phyloP scores from a whole-genome alignment of 345 rosid genomes.

The Heritiera littoralis region DNA sequence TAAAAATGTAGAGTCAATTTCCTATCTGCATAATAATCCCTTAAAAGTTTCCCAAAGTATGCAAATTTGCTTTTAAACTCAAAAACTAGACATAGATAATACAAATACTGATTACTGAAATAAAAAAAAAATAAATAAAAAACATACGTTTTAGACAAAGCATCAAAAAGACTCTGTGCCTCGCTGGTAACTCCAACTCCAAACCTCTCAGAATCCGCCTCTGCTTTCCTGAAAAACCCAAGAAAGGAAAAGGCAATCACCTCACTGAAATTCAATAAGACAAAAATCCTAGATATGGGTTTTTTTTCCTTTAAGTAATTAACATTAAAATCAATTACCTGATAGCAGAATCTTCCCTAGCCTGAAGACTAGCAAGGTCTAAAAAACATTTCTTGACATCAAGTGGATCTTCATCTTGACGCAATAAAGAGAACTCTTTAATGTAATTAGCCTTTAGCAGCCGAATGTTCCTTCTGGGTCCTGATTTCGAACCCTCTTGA shows the following conservation, averaged over 20 bases:
- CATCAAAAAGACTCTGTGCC: slow-evolving; percentile 86
- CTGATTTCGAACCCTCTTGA: slow-evolving; percentile 66
- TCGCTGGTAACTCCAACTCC: slow-evolving; percentile 93
- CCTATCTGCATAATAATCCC: not conserved
- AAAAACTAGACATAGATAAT: not conserved
- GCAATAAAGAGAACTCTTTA: slow-evolving; percentile 57
- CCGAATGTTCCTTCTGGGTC: slow-evolving; percentile 57
- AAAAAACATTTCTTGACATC: slow-evolving; percentile 61
- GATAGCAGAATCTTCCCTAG: slow-evolving; percentile 77
- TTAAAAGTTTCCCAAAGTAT: not conserved
- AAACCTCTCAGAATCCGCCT: slow-evolving; percentile 78
- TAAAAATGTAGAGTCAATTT: not conserved
- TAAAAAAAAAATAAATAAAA: not conserved
- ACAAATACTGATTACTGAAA: not conserved
- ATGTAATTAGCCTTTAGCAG: slow-evolving; percentile 80
- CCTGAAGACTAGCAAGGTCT: slow-evolving; percentile 60
- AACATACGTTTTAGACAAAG: slow-evolving; percentile 83
- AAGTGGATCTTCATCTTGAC: slow-evolving; percentile 86
- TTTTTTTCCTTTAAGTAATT: not conserved
- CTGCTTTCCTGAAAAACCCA: slow-evolving; percentile 70
- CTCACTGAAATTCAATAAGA: not conserved
- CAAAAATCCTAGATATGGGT: not conserved
- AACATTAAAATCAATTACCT: slow-evolving; percentile 44
- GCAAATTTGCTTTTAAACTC: not conserved
- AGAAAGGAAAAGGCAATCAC: not conserved